A percentile compares a stretch with the other conserved stretches of the same genome.
Evolutionary conservation across 805 yeast species (phyloP).

Genomic region (Candida ponderosae): DNA sequence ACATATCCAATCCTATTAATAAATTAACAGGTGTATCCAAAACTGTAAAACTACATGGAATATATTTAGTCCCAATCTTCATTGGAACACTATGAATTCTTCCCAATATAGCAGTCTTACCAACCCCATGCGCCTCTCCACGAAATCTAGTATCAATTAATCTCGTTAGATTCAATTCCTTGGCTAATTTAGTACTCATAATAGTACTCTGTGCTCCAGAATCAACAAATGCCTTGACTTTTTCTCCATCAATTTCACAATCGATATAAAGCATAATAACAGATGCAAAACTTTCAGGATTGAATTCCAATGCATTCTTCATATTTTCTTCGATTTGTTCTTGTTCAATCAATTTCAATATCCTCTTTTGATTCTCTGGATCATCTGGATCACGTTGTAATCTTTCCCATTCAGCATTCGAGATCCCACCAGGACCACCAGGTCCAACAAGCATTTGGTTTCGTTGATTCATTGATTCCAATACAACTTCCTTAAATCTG

Average conservation of each 20-base stretch:
- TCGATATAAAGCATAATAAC: conserved; percentile 81
- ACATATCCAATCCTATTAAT: conserved; percentile 84
- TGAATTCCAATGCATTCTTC: conserved; percentile 71
- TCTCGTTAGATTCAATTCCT: conserved; percentile 57
- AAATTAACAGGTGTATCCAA: conserved; percentile 68
- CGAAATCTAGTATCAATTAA: conserved; percentile 72
- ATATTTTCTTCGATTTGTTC: conserved; percentile 75
- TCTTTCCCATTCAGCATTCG: conserved; percentile 38
- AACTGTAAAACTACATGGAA: conserved; percentile 65
- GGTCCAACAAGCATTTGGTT: conserved; percentile 15
- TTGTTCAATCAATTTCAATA: conserved; percentile 60
- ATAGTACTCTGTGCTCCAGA: conserved; percentile 93
- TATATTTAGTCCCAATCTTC: conserved; percentile 56
- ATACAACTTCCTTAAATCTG: conserved; percentile 33
- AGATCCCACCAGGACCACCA: conserved; percentile 25
- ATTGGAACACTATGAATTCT: conserved; percentile 85
- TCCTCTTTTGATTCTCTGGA: conserved; percentile 58
- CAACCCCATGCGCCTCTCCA: conserved; percentile 90
- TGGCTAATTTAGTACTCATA: conserved; percentile 71
- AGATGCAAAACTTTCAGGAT: conserved; percentile 83
- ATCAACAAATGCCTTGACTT: conserved; percentile 90
- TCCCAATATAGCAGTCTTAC: conserved; percentile 71
- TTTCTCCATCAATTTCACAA: conserved; percentile 69
- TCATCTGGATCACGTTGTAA: conserved; percentile 61
- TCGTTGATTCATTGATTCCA: conserved; percentile 26